phyloP scores from a whole-genome alignment of 192 early-diverging fungal species.

The Coemansia pectinata region DNA sequence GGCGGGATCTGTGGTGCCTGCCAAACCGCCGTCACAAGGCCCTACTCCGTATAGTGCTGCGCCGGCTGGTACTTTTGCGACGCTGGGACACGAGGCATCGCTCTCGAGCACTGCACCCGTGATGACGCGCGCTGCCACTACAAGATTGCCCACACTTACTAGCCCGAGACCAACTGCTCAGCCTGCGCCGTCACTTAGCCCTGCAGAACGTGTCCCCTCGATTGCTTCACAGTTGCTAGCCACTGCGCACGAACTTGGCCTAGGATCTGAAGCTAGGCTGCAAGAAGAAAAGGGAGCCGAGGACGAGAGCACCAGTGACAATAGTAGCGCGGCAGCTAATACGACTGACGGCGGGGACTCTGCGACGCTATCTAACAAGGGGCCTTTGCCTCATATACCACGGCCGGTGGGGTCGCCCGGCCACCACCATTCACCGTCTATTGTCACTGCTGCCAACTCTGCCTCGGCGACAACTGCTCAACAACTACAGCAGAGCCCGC shows the following conservation, averaged over 20 bases:
- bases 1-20: conserved; percentile 33
- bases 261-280: background rate
- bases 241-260: background rate
- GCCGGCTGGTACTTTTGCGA: background rate
- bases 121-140: conserved; percentile 8
- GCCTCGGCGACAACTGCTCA: conserved; percentile 9
- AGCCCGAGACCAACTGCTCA: conserved; percentile 2
- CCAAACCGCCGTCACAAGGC: conserved; percentile 10
- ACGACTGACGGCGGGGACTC: background rate
- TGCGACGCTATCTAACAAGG: background rate
- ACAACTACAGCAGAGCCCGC: conserved; percentile 18
- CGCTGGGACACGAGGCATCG: conserved; percentile 9
- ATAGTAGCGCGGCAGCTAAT: background rate
- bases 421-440: conserved; percentile 40
- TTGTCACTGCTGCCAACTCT: conserved; percentile 23
- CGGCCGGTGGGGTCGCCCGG: background rate
- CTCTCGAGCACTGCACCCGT: conserved; percentile 8
- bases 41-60: background rate
- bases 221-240: conserved; percentile 18
- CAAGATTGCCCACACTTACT: conserved; percentile 12
- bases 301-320: background rate
- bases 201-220: background rate
- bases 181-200: background rate
- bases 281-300: background rate
- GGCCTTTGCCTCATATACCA: background rate